Conservation (phyloP, 495 filamentous ascomycete species). For the Mytilinidion resinicola region DNA sequence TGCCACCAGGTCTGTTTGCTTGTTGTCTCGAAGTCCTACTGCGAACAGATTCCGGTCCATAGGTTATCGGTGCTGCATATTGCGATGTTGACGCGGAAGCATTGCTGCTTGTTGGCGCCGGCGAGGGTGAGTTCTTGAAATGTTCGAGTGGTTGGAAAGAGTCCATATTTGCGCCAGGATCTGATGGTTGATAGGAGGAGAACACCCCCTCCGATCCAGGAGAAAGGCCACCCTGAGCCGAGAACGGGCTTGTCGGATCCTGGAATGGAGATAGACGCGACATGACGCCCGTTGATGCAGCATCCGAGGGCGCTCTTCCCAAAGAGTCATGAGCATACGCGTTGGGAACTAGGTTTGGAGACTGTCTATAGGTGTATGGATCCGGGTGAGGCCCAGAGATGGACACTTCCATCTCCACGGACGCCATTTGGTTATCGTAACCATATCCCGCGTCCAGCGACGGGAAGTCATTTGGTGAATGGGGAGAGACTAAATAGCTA, state of each 20-base stretch:
- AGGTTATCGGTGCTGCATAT: background rate
- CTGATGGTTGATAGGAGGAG: constrained; percentile 12
- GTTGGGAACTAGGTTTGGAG: background rate
- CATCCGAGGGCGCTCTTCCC: background rate
- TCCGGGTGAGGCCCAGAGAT: background rate
- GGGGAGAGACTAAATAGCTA: constrained; percentile 2
- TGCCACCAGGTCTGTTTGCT: constrained; percentile 20
- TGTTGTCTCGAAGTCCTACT: background rate
- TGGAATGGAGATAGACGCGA: constrained; percentile 9
- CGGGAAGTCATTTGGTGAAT: constrained; percentile 5
- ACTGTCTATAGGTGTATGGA: background rate
- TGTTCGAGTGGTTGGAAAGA: background rate
- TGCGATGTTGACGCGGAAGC: too few species aligned
- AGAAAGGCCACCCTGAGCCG: background rate
- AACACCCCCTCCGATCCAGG: constrained; percentile 16
- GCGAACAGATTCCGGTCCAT: background rate
- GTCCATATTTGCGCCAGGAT: constrained; percentile 2
- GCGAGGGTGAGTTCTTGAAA: background rate
- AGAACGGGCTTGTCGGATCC: constrained; percentile 8
- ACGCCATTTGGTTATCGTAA: background rate
- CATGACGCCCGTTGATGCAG: background rate
- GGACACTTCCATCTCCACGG: background rate
- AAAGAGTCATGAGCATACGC: background rate
- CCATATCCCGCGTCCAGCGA: background rate
- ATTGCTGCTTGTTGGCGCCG: background rate